Percentiles rank a stretch among this genome's conserved stretches.
phyloP scores from a whole-genome alignment of 306 rosid species.

The Styphnolobium japonicum region DNA sequence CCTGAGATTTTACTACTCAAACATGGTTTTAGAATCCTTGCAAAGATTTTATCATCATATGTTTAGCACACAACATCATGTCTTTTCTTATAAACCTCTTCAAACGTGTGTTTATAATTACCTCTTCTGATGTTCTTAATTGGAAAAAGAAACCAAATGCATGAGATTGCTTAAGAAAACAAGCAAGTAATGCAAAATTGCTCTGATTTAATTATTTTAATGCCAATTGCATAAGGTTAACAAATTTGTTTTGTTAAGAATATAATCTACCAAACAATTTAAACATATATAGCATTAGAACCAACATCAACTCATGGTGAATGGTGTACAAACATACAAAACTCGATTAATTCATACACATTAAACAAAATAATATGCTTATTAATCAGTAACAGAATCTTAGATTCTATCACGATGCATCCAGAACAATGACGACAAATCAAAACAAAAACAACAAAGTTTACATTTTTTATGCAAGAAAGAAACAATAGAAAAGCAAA shows the following conservation, averaged over 20 bases:
- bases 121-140: background rate
- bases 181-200: background rate
- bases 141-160: background rate
- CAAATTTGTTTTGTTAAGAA: background rate
- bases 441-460: background rate
- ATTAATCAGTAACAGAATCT: background rate
- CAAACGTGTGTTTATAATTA: background rate
- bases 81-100: background rate
- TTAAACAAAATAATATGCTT: background rate
- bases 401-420: too few species aligned
- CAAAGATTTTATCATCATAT: background rate
- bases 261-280: too few species aligned
- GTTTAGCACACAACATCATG: background rate
- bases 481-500: background rate
- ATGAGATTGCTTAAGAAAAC: background rate
- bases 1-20: constrained; percentile 49
- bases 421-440: too few species aligned
- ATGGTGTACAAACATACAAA: background rate
- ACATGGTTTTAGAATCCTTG: background rate
- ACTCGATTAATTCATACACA: background rate
- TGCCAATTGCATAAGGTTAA: background rate
- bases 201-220: background rate
- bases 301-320: background rate
- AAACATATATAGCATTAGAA: background rate
- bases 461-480: background rate